phyloP scores from a whole-genome alignment of 805 yeast species.

The Brettanomyces custersianus region DNA sequence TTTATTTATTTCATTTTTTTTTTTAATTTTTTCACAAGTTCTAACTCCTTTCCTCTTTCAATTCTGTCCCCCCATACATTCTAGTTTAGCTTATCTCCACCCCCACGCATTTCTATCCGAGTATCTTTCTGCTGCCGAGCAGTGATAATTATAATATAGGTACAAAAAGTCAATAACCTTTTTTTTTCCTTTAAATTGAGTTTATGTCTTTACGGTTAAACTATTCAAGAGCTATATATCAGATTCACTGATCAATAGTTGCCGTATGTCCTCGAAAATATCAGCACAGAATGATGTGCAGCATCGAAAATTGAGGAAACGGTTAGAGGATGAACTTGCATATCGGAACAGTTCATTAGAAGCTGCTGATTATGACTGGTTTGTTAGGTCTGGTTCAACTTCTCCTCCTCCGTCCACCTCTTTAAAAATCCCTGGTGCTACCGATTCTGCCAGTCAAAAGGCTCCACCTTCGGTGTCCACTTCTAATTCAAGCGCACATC shows the following conservation, averaged over 20 bases:
- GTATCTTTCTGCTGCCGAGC: too few relatives aligned
- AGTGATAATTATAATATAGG: too few relatives aligned
- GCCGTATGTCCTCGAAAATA: not conserved
- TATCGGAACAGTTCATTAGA: conserved; percentile 13
- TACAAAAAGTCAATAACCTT: too few relatives aligned
- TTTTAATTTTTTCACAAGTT: too few relatives aligned
- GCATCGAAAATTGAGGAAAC: conserved; percentile 20
- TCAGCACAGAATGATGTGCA: conserved; percentile 10
- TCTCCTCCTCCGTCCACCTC: conserved; percentile 8
- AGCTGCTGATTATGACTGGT: conserved; percentile 24
- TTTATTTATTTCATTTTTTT: too few relatives aligned
- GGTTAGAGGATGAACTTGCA: conserved; percentile 22
- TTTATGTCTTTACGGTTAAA: too few relatives aligned
- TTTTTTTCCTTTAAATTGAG: too few relatives aligned
- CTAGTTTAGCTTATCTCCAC: too few relatives aligned
- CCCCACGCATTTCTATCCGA: too few relatives aligned
- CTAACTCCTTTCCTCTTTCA: too few relatives aligned
- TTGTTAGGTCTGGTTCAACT: conserved; percentile 10
- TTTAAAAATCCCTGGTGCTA: conserved; percentile 20
- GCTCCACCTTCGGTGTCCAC: conserved; percentile 20
- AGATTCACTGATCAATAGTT: not conserved
- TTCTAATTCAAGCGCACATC: conserved; percentile 7
- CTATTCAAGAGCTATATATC: too few relatives aligned
- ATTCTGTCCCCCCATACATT: too few relatives aligned
- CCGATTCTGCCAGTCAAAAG: conserved; percentile 15